A percentile compares a stretch with the other conserved stretches of the same genome.
These are phyloP conservation scores for Stagonosporopsis cucurbitacearum DNA, from an alignment of 2,329 filamentous ascomycete genomes.

Conservation along the genomic window DNA sequence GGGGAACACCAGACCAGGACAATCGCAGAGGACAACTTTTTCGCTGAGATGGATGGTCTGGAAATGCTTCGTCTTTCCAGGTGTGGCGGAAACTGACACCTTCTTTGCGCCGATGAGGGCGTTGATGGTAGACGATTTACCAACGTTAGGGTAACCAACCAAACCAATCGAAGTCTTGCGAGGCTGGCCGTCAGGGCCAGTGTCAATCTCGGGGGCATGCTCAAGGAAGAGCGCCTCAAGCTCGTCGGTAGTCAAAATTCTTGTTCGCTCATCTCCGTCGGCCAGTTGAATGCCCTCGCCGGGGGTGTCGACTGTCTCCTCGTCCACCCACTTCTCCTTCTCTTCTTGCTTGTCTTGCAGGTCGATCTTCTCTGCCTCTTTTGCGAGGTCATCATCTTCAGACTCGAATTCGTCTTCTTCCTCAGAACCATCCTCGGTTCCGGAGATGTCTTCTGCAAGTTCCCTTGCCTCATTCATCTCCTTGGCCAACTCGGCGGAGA, in stretches of 20 bases:
- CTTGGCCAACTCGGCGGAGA: conserved; percentile 91
- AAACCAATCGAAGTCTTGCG: conserved; percentile 87
- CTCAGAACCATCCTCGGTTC: conserved; percentile 48
- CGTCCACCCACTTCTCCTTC: conserved; percentile 50
- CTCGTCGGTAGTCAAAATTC: conserved; percentile 91
- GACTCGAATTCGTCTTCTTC: conserved; percentile 53
- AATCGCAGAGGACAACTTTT: conserved; percentile 92
- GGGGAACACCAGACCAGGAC: conserved; percentile 96
- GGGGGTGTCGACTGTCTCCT: conserved; percentile 47
- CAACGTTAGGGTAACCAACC: conserved; percentile 97
- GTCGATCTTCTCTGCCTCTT: conserved; percentile 54
- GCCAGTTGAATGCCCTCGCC: conserved; percentile 46
- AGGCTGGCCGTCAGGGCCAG: conserved; percentile 55
- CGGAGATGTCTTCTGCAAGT: conserved; percentile 58
- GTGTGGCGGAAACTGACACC: conserved; percentile 95
- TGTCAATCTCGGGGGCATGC: conserved; percentile 68
- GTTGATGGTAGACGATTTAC: conserved; percentile 99
- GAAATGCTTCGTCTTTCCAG: conserved; percentile 99
- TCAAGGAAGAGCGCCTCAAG: conserved; percentile 86
- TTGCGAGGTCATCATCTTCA: conserved; percentile 51
- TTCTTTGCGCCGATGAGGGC: conserved; percentile 98
- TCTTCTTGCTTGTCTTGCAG: conserved; percentile 53
- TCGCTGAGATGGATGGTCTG: conserved; percentile 96
- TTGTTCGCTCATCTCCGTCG: conserved; percentile 56
- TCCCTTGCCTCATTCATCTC: conserved; percentile 80